Evolutionary conservation across 352 stramenopile species (phyloP).

Genomic region (Globisporangium camurandrum): DNA sequence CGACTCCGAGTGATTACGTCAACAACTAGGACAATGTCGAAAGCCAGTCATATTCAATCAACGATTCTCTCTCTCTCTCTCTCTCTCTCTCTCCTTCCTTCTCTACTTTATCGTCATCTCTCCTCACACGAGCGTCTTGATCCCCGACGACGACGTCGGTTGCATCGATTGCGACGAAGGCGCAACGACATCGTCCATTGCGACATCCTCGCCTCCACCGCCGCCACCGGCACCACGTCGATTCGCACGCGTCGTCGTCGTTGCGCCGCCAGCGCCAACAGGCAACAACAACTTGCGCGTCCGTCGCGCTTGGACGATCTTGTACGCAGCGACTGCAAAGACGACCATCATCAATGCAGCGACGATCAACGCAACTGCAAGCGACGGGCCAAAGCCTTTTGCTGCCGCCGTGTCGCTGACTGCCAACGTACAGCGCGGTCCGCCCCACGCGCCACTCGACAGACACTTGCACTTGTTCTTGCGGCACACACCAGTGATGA

Average conservation of each 20-base stretch:
- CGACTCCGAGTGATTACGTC: slow-evolving; percentile 37
- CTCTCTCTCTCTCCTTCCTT: background rate
- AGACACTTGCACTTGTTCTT: slow-evolving; percentile 30
- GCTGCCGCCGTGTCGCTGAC: slow-evolving; percentile 12
- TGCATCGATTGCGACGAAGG: too few species aligned
- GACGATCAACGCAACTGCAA: slow-evolving; percentile 14
- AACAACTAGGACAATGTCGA: background rate
- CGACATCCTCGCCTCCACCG: slow-evolving; percentile 7
- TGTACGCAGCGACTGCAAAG: slow-evolving; percentile 11
- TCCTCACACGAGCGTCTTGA: slow-evolving; percentile 7
- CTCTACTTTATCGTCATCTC: background rate
- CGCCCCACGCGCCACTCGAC: slow-evolving; percentile 27
- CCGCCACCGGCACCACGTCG: background rate
- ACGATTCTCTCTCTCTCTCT: background rate
- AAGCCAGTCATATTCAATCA: background rate
- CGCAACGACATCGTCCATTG: too few species aligned
- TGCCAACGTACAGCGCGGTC: slow-evolving; percentile 36
- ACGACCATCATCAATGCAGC: slow-evolving; percentile 1
- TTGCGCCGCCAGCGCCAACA: background rate
- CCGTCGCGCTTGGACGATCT: slow-evolving; percentile 8
- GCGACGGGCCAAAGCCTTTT: slow-evolving; percentile 33
- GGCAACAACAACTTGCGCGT: slow-evolving; percentile 4
- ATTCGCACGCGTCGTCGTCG: too few species aligned
- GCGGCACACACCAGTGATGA: slow-evolving; percentile 30
- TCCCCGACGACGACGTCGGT: background rate